Conservation (phyloP, 202 grass and related monocot genomes). For the Thinopyrum obtusiflorum region DNA sequence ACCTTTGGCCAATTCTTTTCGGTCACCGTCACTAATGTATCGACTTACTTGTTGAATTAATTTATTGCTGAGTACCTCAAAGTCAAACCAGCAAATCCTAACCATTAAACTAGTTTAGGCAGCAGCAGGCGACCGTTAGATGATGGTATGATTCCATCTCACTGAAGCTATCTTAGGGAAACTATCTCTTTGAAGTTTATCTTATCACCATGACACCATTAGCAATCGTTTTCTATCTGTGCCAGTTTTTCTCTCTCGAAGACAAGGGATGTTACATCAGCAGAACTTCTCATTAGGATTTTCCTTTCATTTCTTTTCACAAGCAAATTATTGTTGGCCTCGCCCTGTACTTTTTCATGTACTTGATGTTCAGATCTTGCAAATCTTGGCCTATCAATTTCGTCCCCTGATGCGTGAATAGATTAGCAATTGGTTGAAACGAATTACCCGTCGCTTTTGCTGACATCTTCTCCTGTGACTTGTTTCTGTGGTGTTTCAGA, state of each 20-base stretch:
- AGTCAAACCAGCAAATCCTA: constrained; percentile 24
- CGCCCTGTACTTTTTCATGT: too few relatives aligned
- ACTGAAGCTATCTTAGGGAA: background rate
- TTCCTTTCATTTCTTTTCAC: background rate
- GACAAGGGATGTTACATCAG: constrained; percentile 1
- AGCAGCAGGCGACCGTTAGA: background rate
- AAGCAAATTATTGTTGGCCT: background rate
- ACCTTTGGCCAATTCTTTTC: too few relatives aligned
- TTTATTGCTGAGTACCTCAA: constrained; percentile 18
- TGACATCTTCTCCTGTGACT: background rate
- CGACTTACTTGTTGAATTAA: background rate
- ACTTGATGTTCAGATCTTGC: too few relatives aligned
- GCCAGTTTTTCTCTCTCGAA: background rate
- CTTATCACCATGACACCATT: constrained; percentile 1
- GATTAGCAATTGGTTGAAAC: background rate
- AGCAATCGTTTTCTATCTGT: background rate
- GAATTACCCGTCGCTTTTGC: background rate
- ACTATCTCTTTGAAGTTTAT: background rate
- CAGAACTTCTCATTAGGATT: background rate
- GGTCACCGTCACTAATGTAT: background rate
- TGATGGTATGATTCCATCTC: background rate
- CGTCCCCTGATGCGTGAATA: background rate
- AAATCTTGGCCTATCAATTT: constrained; percentile 5
- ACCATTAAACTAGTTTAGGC: constrained; percentile 10
- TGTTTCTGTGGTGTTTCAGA: constrained; percentile 54